A percentile compares a stretch with the other conserved stretches of the same genome.
These are phyloP conservation scores for Trichoderma sp. DNA, from an alignment of 2,329 filamentous ascomycete genomes.

Conservation along the genomic window DNA sequence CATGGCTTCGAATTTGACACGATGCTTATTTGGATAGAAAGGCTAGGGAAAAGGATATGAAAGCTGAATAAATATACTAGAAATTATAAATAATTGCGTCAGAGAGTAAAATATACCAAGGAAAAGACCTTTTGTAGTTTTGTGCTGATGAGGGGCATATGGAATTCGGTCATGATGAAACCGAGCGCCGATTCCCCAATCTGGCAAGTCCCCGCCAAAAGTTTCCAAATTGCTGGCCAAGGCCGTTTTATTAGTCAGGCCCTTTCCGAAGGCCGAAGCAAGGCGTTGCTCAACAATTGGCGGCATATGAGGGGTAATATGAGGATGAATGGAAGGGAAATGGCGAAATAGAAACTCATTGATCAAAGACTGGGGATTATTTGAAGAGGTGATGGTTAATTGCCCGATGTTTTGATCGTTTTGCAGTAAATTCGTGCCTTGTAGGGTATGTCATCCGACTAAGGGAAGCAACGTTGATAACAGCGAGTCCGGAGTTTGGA, in stretches of 20 bases:
- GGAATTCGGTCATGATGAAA: background rate
- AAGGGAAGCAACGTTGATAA: background rate
- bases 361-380: background rate
- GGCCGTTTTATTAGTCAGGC: background rate
- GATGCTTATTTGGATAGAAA: background rate
- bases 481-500: background rate
- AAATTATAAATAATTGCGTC: background rate
- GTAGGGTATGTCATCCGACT: background rate
- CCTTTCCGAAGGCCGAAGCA: background rate
- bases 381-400: background rate
- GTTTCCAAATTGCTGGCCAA: background rate
- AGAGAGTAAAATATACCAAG: background rate
- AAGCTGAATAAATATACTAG: background rate
- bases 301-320: background rate
- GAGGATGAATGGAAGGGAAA: background rate
- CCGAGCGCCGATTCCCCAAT: background rate
- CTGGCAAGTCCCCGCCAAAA: background rate
- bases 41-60: background rate
- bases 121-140: background rate
- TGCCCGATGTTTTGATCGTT: background rate
- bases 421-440: background rate
- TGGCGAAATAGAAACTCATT: background rate
- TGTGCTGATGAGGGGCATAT: background rate
- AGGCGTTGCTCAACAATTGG: background rate
- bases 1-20: background rate